These are phyloP conservation scores for Marasmius fiardii DNA, from an alignment of 1,284 basidiomycete species.

Conservation along the genomic window DNA sequence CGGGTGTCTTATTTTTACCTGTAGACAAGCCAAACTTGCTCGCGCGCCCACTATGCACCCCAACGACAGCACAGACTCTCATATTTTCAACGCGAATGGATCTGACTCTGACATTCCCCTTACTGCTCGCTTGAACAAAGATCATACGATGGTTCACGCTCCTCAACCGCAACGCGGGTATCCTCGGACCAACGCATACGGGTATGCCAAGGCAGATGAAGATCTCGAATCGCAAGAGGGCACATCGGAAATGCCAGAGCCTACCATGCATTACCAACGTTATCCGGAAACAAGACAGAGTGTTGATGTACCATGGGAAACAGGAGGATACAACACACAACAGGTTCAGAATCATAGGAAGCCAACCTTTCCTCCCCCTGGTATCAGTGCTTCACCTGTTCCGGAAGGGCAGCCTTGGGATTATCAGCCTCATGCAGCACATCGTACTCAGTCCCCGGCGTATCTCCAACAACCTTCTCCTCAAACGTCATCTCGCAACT, in stretches of 20 bases:
- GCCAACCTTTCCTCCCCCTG: conserved; percentile 7
- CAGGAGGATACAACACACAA: conserved; percentile 5
- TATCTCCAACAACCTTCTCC: neutral
- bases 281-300: conserved; percentile 20
- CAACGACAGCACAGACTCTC: conserved; percentile 26
- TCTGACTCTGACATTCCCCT: conserved; percentile 43
- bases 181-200: conserved; percentile 3
- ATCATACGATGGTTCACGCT: conserved; percentile 27
- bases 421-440: too few species aligned
- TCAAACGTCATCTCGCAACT: neutral
- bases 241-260: conserved; percentile 6
- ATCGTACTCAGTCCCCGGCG: too few species aligned
- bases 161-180: conserved; percentile 35
- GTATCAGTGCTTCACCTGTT: neutral
- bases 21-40: conserved; percentile 47
- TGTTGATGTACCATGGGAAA: conserved; percentile 27
- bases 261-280: conserved; percentile 1
- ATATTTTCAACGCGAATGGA: conserved; percentile 26
- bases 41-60: conserved; percentile 24
- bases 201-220: conserved; percentile 17
- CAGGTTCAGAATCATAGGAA: neutral
- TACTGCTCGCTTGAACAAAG: conserved; percentile 37
- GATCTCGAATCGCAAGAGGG: conserved; percentile 4
- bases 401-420: neutral
- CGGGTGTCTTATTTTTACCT: neutral